phyloP scores from a whole-genome alignment of 2,329 filamentous ascomycete genomes.

The Catunica adiposa region DNA sequence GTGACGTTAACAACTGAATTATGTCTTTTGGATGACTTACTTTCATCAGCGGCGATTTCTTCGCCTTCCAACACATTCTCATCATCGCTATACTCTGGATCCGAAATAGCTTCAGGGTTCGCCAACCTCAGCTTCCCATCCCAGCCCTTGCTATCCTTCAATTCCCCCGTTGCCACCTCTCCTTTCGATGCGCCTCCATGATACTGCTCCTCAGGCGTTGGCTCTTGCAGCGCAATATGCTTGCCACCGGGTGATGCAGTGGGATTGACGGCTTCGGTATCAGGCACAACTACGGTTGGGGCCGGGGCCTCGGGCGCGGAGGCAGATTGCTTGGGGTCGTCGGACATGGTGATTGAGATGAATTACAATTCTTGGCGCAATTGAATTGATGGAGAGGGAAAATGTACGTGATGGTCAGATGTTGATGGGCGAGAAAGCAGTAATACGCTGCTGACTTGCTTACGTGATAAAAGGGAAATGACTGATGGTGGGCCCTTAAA shows the following conservation, averaged over 20 bases:
- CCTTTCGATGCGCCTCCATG: conserved; percentile 18
- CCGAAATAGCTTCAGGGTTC: conserved; percentile 69
- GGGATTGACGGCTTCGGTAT: conserved; percentile 4
- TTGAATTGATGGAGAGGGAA: too few relatives aligned
- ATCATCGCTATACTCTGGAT: conserved; percentile 68
- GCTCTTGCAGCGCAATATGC: conserved; percentile 35
- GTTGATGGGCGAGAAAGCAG: not conserved
- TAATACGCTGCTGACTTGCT: too few relatives aligned
- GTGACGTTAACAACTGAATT: not conserved
- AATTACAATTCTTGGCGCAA: too few relatives aligned
- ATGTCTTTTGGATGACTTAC: conserved; percentile 26
- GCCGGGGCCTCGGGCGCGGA: not conserved
- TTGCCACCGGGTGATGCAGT: conserved; percentile 1
- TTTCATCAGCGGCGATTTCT: conserved; percentile 66
- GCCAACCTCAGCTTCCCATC: conserved; percentile 65
- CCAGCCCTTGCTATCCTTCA: conserved; percentile 55
- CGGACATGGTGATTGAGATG: not conserved
- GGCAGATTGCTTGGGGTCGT: not conserved
- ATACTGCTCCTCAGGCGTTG: conserved; percentile 16
- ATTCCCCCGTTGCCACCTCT: conserved; percentile 25
- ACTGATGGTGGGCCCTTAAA: too few relatives aligned
- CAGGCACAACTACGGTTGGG: not conserved
- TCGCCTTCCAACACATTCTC: conserved; percentile 54
- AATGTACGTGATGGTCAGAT: too few relatives aligned
- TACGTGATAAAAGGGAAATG: too few relatives aligned